Conservation (phyloP, 805 yeast species). For the Torulaspora gathmanii region DNA sequence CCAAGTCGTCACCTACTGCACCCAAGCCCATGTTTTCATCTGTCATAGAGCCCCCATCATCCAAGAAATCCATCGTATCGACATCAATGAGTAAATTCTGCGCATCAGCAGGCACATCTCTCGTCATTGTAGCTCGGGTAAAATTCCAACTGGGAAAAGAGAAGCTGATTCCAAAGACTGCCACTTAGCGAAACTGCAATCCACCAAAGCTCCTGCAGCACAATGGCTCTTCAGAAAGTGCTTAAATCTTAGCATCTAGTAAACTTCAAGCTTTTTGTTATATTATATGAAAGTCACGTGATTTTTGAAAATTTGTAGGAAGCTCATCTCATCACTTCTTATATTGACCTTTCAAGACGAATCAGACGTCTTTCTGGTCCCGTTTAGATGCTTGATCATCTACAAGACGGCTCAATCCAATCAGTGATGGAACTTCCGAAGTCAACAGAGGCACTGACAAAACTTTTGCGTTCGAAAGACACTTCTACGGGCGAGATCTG, state of each 20-base stretch:
- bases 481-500: constrained; percentile 43
- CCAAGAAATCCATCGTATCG: constrained; percentile 25
- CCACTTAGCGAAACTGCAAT: neutral
- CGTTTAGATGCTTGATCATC: no score
- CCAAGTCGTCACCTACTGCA: constrained; percentile 16
- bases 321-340: constrained; percentile 15
- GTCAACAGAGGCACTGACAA: constrained; percentile 52
- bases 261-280: neutral
- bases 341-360: no score
- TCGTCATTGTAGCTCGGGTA: constrained; percentile 6
- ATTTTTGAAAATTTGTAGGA: constrained; percentile 10
- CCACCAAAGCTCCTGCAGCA: neutral
- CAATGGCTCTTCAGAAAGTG: neutral
- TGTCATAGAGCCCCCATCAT: constrained; percentile 15
- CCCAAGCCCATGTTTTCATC: constrained; percentile 3
- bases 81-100: constrained; percentile 28
- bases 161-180: neutral
- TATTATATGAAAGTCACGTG: constrained; percentile 6
- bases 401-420: no score
- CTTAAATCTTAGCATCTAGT: neutral
- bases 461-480: constrained; percentile 51
- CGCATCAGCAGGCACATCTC: constrained; percentile 3
- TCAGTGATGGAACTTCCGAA: constrained; percentile 13
- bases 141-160: neutral
- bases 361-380: no score